These are phyloP conservation scores for Bathelium albidoporum DNA, from an alignment of 495 filamentous ascomycete species.

Conservation along the genomic window DNA sequence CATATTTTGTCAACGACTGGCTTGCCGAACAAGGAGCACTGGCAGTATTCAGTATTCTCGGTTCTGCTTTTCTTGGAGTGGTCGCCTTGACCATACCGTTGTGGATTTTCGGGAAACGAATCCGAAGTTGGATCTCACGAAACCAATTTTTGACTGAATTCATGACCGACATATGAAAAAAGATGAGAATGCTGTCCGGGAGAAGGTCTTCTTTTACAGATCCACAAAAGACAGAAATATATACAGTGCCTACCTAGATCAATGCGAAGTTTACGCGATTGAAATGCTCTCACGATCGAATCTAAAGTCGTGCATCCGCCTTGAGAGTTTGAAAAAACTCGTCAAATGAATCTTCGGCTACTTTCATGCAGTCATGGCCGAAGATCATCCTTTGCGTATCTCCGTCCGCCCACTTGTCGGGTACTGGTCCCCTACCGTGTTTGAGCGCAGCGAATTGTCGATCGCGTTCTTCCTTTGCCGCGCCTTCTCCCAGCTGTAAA, in stretches of 20 bases:
- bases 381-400: slow-evolving; percentile 72
- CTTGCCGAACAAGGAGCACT: slow-evolving; percentile 36
- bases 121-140: slow-evolving; percentile 36
- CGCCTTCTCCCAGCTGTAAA: slow-evolving; percentile 65
- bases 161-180: slow-evolving; percentile 37
- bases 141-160: slow-evolving; percentile 37
- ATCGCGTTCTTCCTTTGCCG: slow-evolving; percentile 67
- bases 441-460: slow-evolving; percentile 54
- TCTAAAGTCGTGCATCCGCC: background rate
- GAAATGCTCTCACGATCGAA: background rate
- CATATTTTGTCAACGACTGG: slow-evolving; percentile 46
- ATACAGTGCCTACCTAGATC: background rate
- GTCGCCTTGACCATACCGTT: slow-evolving; percentile 41
- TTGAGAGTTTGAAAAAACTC: slow-evolving; percentile 28
- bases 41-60: slow-evolving; percentile 43
- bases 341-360: slow-evolving; percentile 50
- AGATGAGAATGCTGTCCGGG: background rate
- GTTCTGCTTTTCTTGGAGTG: slow-evolving; percentile 37
- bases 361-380: slow-evolving; percentile 55
- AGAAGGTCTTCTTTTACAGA: background rate
- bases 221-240: background rate
- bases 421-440: slow-evolving; percentile 47
- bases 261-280: background rate
- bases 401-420: slow-evolving; percentile 75
- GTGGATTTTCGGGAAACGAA: slow-evolving; percentile 45